A percentile compares a stretch with the other conserved stretches of the same genome.
Conservation (phyloP, 768 basidiomycete genomes). For the Strobilomyces dryophilus region DNA sequence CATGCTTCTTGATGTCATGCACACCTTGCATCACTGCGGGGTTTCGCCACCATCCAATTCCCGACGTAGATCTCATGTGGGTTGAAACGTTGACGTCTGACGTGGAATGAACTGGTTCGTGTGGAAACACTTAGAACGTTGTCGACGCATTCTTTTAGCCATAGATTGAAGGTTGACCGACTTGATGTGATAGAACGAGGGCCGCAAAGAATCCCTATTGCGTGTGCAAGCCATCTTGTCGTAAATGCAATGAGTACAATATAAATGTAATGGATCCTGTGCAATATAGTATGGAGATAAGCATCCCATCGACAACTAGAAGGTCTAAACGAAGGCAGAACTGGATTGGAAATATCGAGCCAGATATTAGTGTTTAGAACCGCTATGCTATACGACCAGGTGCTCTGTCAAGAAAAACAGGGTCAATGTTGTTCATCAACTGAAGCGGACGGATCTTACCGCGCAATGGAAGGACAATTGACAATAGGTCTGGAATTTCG, state of each 20-base stretch:
- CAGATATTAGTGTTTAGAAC: background rate
- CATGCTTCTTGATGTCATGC: constrained; percentile 13
- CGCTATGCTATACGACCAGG: constrained; percentile 20
- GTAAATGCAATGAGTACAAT: constrained; percentile 25
- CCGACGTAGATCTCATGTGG: constrained; percentile 20
- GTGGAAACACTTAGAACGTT: constrained; percentile 6
- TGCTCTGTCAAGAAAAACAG: constrained; percentile 18
- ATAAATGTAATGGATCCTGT: constrained; percentile 24
- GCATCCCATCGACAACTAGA: background rate
- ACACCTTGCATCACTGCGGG: constrained; percentile 24
- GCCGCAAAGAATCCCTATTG: constrained; percentile 12
- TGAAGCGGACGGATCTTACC: constrained; percentile 43
- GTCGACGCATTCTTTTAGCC: constrained; percentile 22
- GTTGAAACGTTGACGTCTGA: constrained; percentile 12
- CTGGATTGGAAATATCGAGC: constrained; percentile 5
- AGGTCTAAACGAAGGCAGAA: background rate
- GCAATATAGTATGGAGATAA: constrained; percentile 6
- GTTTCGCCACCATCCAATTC: constrained; percentile 21
- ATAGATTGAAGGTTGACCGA: background rate
- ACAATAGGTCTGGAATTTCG: constrained; percentile 67
- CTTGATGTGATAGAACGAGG: constrained; percentile 9
- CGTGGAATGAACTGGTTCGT: constrained; percentile 6
- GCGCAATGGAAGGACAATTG: constrained; percentile 70
- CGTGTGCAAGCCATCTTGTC: constrained; percentile 8
- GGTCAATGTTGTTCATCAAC: constrained; percentile 3